Evolutionary conservation across 1,139 yeast genomes (phyloP).

Genomic region (Arxiozyma bovina): DNA sequence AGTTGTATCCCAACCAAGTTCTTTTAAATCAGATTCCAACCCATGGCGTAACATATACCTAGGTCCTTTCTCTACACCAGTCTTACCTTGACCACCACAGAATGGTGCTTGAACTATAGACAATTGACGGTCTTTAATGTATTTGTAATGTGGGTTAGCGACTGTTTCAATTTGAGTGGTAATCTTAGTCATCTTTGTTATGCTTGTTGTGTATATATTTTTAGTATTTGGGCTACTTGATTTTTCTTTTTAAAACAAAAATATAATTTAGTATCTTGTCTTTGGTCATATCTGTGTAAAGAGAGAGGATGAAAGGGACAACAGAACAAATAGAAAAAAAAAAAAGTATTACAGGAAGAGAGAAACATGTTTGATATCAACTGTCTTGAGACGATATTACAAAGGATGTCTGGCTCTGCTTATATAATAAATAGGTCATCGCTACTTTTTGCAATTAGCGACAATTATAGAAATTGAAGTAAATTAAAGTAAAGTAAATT

Average conservation of each 20-base stretch:
- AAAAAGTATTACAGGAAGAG: background rate
- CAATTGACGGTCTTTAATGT: constrained; percentile 45
- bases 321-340: background rate
- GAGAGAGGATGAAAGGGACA: background rate
- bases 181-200: background rate
- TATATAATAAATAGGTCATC: constrained; percentile 2
- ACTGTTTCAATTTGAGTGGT: background rate
- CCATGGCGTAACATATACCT: constrained; percentile 67
- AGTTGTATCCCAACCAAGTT: constrained; percentile 63
- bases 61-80: constrained; percentile 95
- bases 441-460: constrained; percentile 9
- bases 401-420: background rate
- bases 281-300: too few relatives aligned
- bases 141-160: constrained; percentile 37
- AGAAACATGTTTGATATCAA: background rate
- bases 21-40: constrained; percentile 49
- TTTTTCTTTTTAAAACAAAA: too few relatives aligned
- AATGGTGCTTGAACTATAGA: constrained; percentile 78
- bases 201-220: too few relatives aligned
- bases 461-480: background rate
- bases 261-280: too few relatives aligned
- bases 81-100: constrained; percentile 92
- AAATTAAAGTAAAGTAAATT: too few relatives aligned
- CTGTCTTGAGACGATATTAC: background rate
- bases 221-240: too few relatives aligned